Base-by-base conservation (phyloP, 2,329 filamentous ascomycete genomes). In the Blastomyces parvus region DNA sequence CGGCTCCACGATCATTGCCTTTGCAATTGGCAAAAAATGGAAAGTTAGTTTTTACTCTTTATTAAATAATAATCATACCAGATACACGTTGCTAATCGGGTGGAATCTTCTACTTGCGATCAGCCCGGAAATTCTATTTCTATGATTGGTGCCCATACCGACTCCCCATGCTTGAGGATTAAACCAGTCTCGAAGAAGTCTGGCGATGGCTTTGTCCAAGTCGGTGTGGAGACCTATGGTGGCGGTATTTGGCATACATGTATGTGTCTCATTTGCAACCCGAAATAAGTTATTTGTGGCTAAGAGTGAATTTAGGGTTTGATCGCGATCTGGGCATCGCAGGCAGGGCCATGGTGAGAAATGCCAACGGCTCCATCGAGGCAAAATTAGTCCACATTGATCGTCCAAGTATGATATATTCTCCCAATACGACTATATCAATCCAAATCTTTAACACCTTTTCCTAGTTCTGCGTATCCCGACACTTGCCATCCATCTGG, bases 231-330 rank as follows among this genome's bases (percentile, higher is more conserved):
- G 81, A 93, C 91, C 1, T 99, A 99, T 73, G 94, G 94, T 61
- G 94, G 94, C 66, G 94, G 94, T 63, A 87, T 97, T 71, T 97
- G 93, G 93, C 92, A 97, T 77, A 96, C 90, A 57, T 99, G 86
- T 80, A 65, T 59, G 71, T 67, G 59, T 42, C 40, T 11, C 17
- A 8, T 50, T 50, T 30, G 13, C 22, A 13, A 57, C 33, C 13
- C 9, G 11, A 7, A 8, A 22, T 17, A 9, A 33, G 27, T 5
- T 7, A 30, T 19, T 9, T 8, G 2, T 48, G 5, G 36, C 33
- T 58, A 42, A 61, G 22, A 40, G 42, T n/a, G 3, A 13, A 25
- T 27, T 7, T 60, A 81, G 79, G 89, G 94, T 99, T 99, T 73
- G 94, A 99, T 76, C 87, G 94, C 60, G 94, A 99, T 74, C 80